Base-by-base conservation (phyloP, 1,284 basidiomycete species). In the Ganoderma meredithae region DNA sequence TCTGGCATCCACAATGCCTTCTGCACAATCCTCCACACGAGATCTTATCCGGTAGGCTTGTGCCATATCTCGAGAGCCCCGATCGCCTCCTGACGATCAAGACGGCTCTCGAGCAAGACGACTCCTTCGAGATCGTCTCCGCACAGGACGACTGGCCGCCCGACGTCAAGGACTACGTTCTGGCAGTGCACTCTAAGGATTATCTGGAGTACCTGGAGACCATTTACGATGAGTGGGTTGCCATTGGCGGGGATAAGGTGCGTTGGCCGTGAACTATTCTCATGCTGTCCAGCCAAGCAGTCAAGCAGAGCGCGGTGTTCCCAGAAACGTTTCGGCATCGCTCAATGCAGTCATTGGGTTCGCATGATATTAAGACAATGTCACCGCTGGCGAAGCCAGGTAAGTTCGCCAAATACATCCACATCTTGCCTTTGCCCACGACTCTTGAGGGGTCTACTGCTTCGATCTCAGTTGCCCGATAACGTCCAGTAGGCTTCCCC, bases 401-500 rank as follows among this genome's bases (percentile, higher is more conserved):
- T 78, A 12, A 64, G 77, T 62, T 1, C 25, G 15, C 17, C 41
- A 1, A 43, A 43, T 36, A 41, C 6, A 39, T 36, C 41, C 3
- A 58, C 9, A 1, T 10, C n/a, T 58, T 19, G 7, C 17, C 3
- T 19, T 12, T 58, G 33, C 62, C 36, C 64, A 22, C n/a, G n/a
- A 49, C 33, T 31, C 15, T 19, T 2, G n/a, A 81, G 81, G 81
- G 7, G 71, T 76, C 55, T 79, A 79, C 70, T 81, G 77, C 49
- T 82, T 81, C 70, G 81, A 82, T 70, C 72, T 81, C 33, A 80
- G 79, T 39, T 76, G 76, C 62, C 79, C 80, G 2, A 79, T 82
- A 71, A 81, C 79, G 0, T 72, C 72, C 58, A 73, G 79, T 79
- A 39, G 33, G 65, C 19, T 13, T 44, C 36, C 43, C 19, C 33